These are phyloP conservation scores for Williopsis jadinii DNA, from an alignment of 1,139 yeast species.

Conservation along the genomic window DNA sequence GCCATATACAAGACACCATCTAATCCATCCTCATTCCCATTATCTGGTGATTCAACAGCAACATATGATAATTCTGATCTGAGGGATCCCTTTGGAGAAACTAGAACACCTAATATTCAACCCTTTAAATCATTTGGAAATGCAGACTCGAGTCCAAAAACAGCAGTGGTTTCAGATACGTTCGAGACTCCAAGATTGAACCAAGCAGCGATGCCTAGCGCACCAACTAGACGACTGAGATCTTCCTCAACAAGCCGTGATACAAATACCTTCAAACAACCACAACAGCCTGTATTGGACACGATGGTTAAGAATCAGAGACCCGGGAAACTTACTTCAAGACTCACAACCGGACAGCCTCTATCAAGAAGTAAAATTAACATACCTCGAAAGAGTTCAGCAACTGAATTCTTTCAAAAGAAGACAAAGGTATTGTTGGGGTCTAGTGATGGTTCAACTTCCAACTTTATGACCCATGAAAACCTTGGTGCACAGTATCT, in stretches of 20 bases:
- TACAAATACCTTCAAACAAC: conserved; percentile 27
- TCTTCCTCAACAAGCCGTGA: conserved; percentile 18
- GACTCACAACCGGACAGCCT: conserved; percentile 43
- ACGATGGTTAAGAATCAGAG: conserved; percentile 5
- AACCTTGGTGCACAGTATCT: conserved; percentile 41
- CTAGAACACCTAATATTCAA: conserved; percentile 9
- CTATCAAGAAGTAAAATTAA: conserved; percentile 17
- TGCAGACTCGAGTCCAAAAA: conserved; percentile 1
- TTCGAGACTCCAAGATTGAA: conserved; percentile 44
- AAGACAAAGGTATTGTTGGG: conserved; percentile 13
- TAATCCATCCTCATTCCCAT: conserved; percentile 10
- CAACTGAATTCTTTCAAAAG: conserved; percentile 14
- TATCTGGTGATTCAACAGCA: conserved; percentile 1
- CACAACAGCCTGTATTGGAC: conserved; percentile 11
- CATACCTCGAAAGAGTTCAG: conserved; percentile 6
- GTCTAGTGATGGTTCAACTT: conserved; percentile 2
- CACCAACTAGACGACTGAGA: conserved; percentile 43
- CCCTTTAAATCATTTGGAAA: background rate
- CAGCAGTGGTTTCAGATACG: conserved; percentile 5
- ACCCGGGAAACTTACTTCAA: conserved; percentile 37
- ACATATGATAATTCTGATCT: conserved; percentile 5
- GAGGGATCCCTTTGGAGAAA: conserved; percentile 25
- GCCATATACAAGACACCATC: conserved; percentile 41
- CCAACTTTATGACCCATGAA: conserved; percentile 23
- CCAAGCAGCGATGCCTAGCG: conserved; percentile 40